Evolutionary conservation across 208 protist species (phyloP).

Genomic region (Phytomonas serpens): DNA sequence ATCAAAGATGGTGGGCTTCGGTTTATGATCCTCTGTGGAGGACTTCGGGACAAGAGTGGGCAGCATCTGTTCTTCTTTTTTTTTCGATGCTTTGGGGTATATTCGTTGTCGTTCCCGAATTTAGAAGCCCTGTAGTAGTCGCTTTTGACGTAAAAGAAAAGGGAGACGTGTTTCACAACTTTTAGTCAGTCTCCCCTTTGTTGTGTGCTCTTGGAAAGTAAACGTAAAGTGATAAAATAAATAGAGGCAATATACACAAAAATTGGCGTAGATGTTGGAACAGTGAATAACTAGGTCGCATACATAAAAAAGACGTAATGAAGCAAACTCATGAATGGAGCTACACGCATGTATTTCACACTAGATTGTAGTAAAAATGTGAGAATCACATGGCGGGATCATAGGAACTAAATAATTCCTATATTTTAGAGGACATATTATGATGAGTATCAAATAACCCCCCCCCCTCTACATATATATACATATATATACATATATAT

Average conservation of each 20-base stretch:
- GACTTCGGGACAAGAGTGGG: background rate
- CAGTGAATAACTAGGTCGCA: conserved; percentile 2
- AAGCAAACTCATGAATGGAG: background rate
- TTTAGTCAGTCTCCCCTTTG: too few species aligned
- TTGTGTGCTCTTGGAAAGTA: too few species aligned
- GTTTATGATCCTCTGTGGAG: conserved; percentile 1
- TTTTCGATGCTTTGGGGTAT: too few species aligned
- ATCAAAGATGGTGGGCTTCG: conserved; percentile 62
- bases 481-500: background rate
- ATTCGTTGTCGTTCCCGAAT: too few species aligned
- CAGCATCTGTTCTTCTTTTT: background rate
- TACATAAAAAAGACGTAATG: background rate
- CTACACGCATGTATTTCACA: background rate
- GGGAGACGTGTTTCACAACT: too few species aligned
- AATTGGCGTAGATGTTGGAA: too few species aligned
- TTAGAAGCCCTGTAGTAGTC: too few species aligned
- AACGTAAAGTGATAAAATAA: too few species aligned
- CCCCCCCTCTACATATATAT: background rate
- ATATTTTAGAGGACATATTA: background rate
- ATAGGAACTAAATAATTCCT: background rate
- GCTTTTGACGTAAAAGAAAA: too few species aligned
- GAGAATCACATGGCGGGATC: background rate
- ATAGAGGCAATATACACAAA: too few species aligned
- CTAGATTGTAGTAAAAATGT: background rate
- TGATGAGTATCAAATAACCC: background rate